These are phyloP conservation scores for Auricularia sp. DNA, from an alignment of 768 basidiomycete genomes.

Conservation along the genomic window DNA sequence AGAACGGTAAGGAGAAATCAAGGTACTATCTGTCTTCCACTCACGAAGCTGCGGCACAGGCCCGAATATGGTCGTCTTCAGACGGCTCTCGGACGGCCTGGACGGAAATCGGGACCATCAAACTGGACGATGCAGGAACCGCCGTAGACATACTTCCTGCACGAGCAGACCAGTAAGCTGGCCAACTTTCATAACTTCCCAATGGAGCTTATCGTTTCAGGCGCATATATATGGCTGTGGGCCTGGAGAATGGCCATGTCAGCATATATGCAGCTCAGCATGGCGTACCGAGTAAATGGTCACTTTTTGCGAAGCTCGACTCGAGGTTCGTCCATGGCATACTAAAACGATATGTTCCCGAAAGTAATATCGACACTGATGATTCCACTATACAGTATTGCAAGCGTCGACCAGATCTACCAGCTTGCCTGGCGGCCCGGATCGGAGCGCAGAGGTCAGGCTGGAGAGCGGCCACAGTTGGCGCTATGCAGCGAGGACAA, in stretches of 20 bases:
- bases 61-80: slow-evolving; percentile 65
- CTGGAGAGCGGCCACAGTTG: slow-evolving; percentile 35
- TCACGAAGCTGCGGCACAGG: slow-evolving; percentile 32
- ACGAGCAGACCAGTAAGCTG: slow-evolving; percentile 27
- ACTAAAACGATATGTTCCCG: neutral
- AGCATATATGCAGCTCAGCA: slow-evolving; percentile 25
- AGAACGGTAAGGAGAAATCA: slow-evolving; percentile 55
- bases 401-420: slow-evolving; percentile 73
- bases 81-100: slow-evolving; percentile 34
- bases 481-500: slow-evolving; percentile 92
- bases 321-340: neutral
- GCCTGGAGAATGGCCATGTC: slow-evolving; percentile 75
- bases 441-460: slow-evolving; percentile 10
- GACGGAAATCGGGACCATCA: slow-evolving; percentile 50
- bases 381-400: slow-evolving; percentile 32
- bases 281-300: neutral
- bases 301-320: neutral
- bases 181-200: neutral
- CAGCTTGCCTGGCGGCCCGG: slow-evolving; percentile 68
- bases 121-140: slow-evolving; percentile 67
- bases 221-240: slow-evolving; percentile 58
- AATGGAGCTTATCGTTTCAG: slow-evolving; percentile 15
- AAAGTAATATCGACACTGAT: neutral
- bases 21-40: neutral
- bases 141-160: slow-evolving; percentile 57